phyloP scores from a whole-genome alignment of 2,329 filamentous ascomycete genomes.

The Niveomyces coronatus region DNA sequence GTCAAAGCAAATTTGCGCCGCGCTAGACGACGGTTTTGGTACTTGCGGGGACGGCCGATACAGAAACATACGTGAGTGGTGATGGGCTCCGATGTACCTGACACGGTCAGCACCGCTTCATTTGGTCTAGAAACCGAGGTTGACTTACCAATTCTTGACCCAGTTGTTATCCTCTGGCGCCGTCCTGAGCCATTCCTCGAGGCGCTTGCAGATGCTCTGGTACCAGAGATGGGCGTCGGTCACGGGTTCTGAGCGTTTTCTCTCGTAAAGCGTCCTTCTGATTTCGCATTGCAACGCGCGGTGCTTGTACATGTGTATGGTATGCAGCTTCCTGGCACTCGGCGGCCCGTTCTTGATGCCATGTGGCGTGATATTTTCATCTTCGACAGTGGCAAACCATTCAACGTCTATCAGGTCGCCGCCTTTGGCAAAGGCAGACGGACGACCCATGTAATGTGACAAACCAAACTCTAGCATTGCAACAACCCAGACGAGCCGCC shows the following conservation, averaged over 20 bases:
- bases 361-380: conserved; percentile 68
- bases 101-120: conserved; percentile 6
- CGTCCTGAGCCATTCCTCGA: conserved; percentile 66
- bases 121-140: not conserved
- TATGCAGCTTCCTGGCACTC: conserved; percentile 75
- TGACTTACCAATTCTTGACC: conserved; percentile 72
- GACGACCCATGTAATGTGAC: conserved; percentile 77
- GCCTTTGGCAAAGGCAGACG: conserved; percentile 72
- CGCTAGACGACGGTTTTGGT: conserved; percentile 68
- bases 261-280: conserved; percentile 73
- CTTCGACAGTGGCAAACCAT: conserved; percentile 74
- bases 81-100: conserved; percentile 60
- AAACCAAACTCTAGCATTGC: conserved; percentile 82
- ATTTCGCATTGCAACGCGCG: conserved; percentile 80
- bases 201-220: conserved; percentile 62
- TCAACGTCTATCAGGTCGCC: conserved; percentile 76
- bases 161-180: conserved; percentile 61
- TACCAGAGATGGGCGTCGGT: conserved; percentile 86
- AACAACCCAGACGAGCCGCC: conserved; percentile 80
- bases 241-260: conserved; percentile 64
- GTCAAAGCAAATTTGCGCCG: conserved; percentile 73
- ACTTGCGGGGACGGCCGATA: conserved; percentile 89
- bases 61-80: conserved; percentile 81
- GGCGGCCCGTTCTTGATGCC: conserved; percentile 64
- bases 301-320: conserved; percentile 93